phyloP scores from a whole-genome alignment of 108 stramenopile species.

The Chaetoceros tenuissimus region DNA sequence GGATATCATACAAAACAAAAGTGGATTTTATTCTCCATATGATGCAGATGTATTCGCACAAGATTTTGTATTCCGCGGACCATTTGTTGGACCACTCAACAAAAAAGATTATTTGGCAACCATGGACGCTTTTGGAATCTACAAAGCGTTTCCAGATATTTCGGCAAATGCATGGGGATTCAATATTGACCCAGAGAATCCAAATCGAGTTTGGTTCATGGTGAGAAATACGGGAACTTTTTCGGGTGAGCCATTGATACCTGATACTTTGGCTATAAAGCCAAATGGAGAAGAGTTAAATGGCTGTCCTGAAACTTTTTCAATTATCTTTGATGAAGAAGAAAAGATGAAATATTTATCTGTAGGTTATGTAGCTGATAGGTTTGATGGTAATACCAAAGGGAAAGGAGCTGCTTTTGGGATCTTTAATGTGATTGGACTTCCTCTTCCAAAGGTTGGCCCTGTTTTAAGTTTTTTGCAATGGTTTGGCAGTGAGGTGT shows the following conservation, averaged over 20 bases:
- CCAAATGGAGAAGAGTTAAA: constrained; percentile 15
- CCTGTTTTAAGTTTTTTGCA: constrained; percentile 5
- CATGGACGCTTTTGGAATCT: constrained; percentile 21
- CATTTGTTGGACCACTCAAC: constrained; percentile 43
- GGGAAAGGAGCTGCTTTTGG: constrained; percentile 32
- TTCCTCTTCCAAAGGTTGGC: constrained; percentile 9
- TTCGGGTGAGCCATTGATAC: constrained; percentile 9
- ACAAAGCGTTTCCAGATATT: constrained; percentile 42
- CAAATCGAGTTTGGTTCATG: constrained; percentile 39
- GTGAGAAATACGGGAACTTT: constrained; percentile 24
- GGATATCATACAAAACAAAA: constrained; percentile 1
- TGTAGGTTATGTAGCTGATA: constrained; percentile 35
- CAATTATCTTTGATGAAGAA: constrained; percentile 26
- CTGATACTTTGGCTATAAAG: constrained; percentile 3
- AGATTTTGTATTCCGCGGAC: constrained; percentile 56
- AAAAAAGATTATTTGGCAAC: constrained; percentile 32
- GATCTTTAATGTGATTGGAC: constrained; percentile 25
- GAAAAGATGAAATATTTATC: constrained; percentile 17
- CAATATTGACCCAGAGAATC: constrained; percentile 35
- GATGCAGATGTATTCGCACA: constrained; percentile 2
- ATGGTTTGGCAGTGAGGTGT: constrained; percentile 14
- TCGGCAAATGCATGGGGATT: constrained; percentile 42
- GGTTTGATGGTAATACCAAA: constrained; percentile 37
- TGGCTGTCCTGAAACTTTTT: constrained; percentile 27
- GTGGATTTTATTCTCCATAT: constrained; percentile 3